These are phyloP conservation scores for Populus simonii DNA, from an alignment of 345 rosid species.

Conservation along the genomic window DNA sequence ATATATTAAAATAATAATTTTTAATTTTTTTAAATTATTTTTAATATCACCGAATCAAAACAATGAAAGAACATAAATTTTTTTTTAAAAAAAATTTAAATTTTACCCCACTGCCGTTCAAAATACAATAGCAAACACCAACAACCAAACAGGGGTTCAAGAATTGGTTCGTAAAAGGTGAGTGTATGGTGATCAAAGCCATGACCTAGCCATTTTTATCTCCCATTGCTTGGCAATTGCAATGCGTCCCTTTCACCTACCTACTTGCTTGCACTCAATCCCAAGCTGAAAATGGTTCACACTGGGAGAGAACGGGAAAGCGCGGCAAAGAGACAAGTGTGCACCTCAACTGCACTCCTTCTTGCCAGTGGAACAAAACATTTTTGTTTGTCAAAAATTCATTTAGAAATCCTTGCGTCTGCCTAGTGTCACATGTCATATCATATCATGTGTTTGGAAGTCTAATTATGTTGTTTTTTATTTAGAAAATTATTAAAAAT, in stretches of 20 bases:
- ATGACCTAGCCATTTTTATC: rapidly evolving
- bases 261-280: neutral
- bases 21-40: no score
- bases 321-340: neutral
- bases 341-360: neutral
- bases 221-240: neutral
- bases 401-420: no score
- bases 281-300: neutral
- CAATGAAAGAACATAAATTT: no score
- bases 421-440: no score
- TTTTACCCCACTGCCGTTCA: no score
- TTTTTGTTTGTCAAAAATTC: neutral
- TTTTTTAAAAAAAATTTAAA: no score
- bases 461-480: no score
- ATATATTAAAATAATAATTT: no score
- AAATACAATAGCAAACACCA: no score
- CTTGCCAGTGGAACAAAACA: neutral
- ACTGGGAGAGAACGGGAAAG: neutral
- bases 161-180: neutral
- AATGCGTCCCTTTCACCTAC: conserved; percentile 8
- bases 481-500: no score
- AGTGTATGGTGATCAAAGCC: neutral
- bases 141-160: no score
- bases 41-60: rapidly evolving
- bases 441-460: no score